Base-by-base conservation (phyloP, 148 eudicot species). In the Spergularia marina region DNA sequence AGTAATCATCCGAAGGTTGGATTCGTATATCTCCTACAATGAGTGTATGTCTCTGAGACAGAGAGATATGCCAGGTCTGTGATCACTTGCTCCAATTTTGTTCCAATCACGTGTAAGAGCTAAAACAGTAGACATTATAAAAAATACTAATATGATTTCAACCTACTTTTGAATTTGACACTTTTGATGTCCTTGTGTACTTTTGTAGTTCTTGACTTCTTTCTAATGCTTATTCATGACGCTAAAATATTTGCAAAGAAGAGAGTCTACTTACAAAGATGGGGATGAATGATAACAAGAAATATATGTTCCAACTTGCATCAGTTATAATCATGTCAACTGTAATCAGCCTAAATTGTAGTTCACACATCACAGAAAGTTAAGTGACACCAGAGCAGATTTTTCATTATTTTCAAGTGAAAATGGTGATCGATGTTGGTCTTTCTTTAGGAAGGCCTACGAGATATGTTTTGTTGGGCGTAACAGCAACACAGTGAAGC, bases 1-100 rank as follows among this genome's bases (percentile, higher is more conserved):
- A 83, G 83, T 73, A 60, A 0, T 76, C 75, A 57, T 83, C 85
- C 20, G 80, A 79, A 23, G 80, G 85, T 52, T 68, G 59, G 16
- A 80, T 51, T 20, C 40, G 21, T 3, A 71, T 20, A 6, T 65
- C 62, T 36, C 83, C 83, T 9, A 71, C 18, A 49, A 80, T 49
- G 12, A 58, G 68, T 12, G 68, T 47, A 65, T 80, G 76, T 62
- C 75, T 80, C 18, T 71, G 68, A 71, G 53, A 76, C 2, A 80
- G 36, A 59, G 34, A 5, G 52, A 58, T 30, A 12, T n/a, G 83
- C 79, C 47, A 80, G 54, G 44, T 80, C 79, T 34, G 79, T 76
- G 53, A 80, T 80, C 68, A 80, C 79, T 47, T 80, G 72, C 40
- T 80, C 68, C 9, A 80, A 49, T 64, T 80, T 80, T 41, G 79